Conservation (phyloP, 2,329 filamentous ascomycete species). For the Diaporthe longicolla region DNA sequence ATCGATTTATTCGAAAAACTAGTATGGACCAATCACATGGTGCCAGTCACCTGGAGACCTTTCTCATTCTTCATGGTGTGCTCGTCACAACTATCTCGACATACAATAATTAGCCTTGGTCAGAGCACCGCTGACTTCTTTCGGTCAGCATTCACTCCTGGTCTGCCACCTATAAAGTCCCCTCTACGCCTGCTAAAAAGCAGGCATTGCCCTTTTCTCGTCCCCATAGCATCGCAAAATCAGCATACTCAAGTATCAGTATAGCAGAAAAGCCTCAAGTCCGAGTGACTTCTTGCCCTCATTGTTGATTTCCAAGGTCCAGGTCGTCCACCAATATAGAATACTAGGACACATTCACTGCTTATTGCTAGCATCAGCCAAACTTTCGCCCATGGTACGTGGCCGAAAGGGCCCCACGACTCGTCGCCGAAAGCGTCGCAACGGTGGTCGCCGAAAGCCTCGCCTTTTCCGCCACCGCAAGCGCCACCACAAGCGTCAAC, state of each 20-base stretch:
- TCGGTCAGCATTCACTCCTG: neutral
- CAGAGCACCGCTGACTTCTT: too few species aligned
- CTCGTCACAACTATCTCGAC: too few species aligned
- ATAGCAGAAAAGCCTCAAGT: neutral
- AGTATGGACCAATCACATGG: too few species aligned
- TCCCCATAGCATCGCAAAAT: neutral
- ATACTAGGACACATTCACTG: neutral
- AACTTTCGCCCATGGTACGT: neutral
- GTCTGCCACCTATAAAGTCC: neutral
- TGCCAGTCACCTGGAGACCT: too few species aligned
- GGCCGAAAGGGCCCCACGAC: too few species aligned
- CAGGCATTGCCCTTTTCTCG: neutral
- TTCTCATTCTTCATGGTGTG: too few species aligned
- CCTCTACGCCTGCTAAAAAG: neutral
- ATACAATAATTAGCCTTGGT: too few species aligned
- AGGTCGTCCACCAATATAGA: neutral
- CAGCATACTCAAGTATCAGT: neutral
- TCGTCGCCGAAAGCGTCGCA: too few species aligned
- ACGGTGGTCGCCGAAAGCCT: too few species aligned
- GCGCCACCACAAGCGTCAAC: too few species aligned
- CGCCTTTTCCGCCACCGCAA: too few species aligned
- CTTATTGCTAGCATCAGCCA: neutral
- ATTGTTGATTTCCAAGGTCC: neutral
- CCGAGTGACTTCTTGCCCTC: neutral
- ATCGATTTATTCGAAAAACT: too few species aligned